These are phyloP conservation scores for Candida nemodendra DNA, from an alignment of 805 yeast genomes.

Conservation along the genomic window DNA sequence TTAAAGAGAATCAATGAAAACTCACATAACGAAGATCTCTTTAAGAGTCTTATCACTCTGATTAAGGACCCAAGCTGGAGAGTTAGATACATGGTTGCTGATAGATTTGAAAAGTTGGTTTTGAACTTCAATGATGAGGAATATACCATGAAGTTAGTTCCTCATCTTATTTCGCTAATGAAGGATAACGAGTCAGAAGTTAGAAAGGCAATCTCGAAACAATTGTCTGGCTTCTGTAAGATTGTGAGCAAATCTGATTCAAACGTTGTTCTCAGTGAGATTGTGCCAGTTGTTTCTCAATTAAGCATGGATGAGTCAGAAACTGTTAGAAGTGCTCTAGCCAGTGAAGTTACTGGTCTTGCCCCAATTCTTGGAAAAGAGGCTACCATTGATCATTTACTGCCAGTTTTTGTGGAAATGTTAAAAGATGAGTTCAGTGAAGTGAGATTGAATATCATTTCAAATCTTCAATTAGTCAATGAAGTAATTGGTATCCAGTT, in stretches of 20 bases:
- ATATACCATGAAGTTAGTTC: constrained; percentile 58
- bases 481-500: constrained; percentile 91
- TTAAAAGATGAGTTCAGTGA: constrained; percentile 96
- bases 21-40: constrained; percentile 60
- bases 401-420: constrained; percentile 91
- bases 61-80: constrained; percentile 95
- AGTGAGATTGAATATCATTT: constrained; percentile 90
- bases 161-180: constrained; percentile 73
- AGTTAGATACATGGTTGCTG: constrained; percentile 98
- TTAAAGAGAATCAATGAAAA: constrained; percentile 57
- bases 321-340: constrained; percentile 89
- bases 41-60: constrained; percentile 64
- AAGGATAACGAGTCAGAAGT: constrained; percentile 96
- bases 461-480: constrained; percentile 87
- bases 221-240: constrained; percentile 72
- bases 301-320: constrained; percentile 90
- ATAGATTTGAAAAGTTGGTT: constrained; percentile 76
- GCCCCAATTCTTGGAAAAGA: constrained; percentile 86
- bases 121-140: constrained; percentile 57
- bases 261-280: constrained; percentile 58
- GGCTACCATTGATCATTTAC: constrained; percentile 71
- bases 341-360: constrained; percentile 80
- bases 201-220: constrained; percentile 90
- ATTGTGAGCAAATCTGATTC: constrained; percentile 42
- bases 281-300: constrained; percentile 80